These are phyloP conservation scores for Phytophthora multivora DNA, from an alignment of 352 stramenopile species.

Conservation along the genomic window DNA sequence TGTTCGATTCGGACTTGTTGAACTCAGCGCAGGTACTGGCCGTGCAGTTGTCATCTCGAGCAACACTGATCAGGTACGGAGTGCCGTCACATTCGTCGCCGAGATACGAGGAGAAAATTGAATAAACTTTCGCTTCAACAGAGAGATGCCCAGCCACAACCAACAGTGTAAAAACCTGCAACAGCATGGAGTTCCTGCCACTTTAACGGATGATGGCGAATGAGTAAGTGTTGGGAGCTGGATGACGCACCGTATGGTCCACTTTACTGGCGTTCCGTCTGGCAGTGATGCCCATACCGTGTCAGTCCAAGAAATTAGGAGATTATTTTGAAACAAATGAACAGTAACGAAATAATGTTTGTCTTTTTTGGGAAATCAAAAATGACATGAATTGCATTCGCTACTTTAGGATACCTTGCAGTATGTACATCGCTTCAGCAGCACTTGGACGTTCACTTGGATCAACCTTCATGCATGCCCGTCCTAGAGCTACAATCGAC, in stretches of 20 bases:
- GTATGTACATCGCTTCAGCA: slow-evolving; percentile 29
- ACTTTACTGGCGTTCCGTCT: no score
- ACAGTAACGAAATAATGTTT: no score
- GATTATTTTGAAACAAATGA: no score
- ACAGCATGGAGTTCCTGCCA: background rate
- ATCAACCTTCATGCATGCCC: slow-evolving; percentile 23
- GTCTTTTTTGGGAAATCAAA: no score
- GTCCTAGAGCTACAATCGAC: slow-evolving; percentile 15
- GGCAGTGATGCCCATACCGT: no score
- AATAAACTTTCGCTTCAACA: slow-evolving; percentile 3
- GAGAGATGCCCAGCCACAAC: background rate
- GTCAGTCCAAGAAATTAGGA: no score
- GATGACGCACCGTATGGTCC: no score
- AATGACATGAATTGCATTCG: no score
- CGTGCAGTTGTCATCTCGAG: slow-evolving; percentile 5
- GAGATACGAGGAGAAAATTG: slow-evolving; percentile 9
- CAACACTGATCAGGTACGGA: slow-evolving; percentile 2
- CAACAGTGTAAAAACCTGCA: background rate
- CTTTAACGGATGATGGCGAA: background rate
- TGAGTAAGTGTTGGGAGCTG: no score
- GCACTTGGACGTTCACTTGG: slow-evolving; percentile 27
- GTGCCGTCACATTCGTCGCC: slow-evolving; percentile 11
- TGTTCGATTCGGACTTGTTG: background rate
- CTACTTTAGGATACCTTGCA: slow-evolving; percentile 18
- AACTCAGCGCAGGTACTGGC: background rate